Percentiles rank a stretch among this genome's conserved stretches.
phyloP scores from a whole-genome alignment of 352 stramenopile genomes.

The Globisporangium recalcitrans region DNA sequence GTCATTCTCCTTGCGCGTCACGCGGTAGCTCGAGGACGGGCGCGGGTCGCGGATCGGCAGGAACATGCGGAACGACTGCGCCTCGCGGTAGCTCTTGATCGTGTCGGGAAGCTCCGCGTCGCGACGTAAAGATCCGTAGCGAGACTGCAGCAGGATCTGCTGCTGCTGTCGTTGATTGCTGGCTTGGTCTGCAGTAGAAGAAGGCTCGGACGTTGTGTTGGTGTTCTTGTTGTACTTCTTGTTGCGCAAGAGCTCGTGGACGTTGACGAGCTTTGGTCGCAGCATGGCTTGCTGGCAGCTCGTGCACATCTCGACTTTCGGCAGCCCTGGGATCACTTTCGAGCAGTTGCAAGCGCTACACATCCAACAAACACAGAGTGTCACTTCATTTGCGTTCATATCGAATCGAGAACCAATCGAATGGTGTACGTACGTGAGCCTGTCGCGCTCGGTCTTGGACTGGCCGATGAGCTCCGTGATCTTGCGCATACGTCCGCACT shows the following conservation, averaged over 20 bases:
- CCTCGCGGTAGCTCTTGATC: slow-evolving; percentile 34
- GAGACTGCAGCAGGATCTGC: slow-evolving; percentile 27
- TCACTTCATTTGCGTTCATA: not conserved
- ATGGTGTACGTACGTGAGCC: slow-evolving; percentile 33
- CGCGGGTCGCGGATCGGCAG: slow-evolving; percentile 46
- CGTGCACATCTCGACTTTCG: slow-evolving; percentile 59
- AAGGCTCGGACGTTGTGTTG: not conserved
- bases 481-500: slow-evolving; percentile 47
- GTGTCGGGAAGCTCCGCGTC: slow-evolving; percentile 32
- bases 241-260: slow-evolving; percentile 20
- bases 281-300: slow-evolving; percentile 47
- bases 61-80: slow-evolving; percentile 56
- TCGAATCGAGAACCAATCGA: not conserved
- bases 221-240: not conserved
- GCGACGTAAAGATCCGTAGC: slow-evolving; percentile 25
- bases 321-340: slow-evolving; percentile 35
- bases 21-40: slow-evolving; percentile 33
- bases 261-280: slow-evolving; percentile 38
- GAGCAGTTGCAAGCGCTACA: slow-evolving; percentile 53
- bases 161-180: slow-evolving; percentile 9
- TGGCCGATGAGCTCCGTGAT: slow-evolving; percentile 46
- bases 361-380: not conserved
- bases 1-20: slow-evolving; percentile 26
- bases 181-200: slow-evolving; percentile 13
- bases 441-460: slow-evolving; percentile 49